Base-by-base conservation (phyloP, 306 rosid species). In the Rosa multiflora region DNA sequence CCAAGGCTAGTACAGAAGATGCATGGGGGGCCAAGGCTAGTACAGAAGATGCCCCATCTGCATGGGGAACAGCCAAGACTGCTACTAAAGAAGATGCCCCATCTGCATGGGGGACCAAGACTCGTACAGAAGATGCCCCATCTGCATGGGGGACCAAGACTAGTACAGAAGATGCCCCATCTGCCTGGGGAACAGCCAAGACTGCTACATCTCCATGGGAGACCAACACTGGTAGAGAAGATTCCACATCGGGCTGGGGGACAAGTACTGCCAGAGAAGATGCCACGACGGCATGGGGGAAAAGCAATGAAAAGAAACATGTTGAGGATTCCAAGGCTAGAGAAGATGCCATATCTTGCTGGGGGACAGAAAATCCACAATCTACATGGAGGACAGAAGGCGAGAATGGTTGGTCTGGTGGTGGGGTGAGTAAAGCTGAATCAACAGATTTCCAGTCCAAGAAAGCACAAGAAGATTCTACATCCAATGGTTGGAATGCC, bases 401-500 rank as follows among this genome's bases (percentile, higher is more conserved):
- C 20, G 52, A 53, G n/a, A 74, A 23, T 58, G 76, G 32, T 29
- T 75, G 85, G 82, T 74, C 73, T 1, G 48, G 56, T 23, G 18
- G 80, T 14, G 63, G 43, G 13, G 40, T 6, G 12, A 43, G 78
- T 15, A 79, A 79, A 78, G 56, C 75, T 63, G 82, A 72, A 73
- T 4, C 48, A 71, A 74, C 73, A 46, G 85, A 73, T 32, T 52
- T 8, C 39, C 71, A 17, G 42, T 82, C 79, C 73, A n/a, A 20
- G 70, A 80, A 32, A 23, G 78, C 51, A 2, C 75, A 75, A 35
- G 63, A 74, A 23, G 78, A 79, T 62, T 70, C 66, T 29, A 37
- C 29, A 29, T 67, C 80, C 17, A 70, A 26, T 70, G 77, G 80
- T 70, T 61, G 77, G 86, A 63, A 62, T 61, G 46, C 29, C 13